phyloP scores from a whole-genome alignment of 1,284 basidiomycete species.

The Sanghuangporus sanghuang region DNA sequence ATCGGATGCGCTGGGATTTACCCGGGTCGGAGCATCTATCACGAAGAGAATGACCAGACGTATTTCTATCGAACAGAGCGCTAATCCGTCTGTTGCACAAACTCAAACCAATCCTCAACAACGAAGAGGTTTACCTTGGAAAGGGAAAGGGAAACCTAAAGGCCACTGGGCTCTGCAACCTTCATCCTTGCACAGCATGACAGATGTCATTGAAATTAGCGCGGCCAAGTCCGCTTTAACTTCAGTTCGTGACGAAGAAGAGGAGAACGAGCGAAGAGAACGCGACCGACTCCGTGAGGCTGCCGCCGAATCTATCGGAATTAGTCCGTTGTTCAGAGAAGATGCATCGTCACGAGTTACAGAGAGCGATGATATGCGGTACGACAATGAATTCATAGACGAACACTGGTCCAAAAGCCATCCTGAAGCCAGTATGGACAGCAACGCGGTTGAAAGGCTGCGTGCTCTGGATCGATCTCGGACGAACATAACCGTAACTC shows the following conservation, averaged over 20 bases:
- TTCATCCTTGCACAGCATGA: slow-evolving; percentile 9
- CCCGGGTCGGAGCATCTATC: slow-evolving; percentile 12
- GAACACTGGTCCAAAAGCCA: slow-evolving; percentile 6
- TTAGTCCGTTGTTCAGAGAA: slow-evolving; percentile 36
- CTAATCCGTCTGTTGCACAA: not conserved
- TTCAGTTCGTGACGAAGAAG: slow-evolving; percentile 25
- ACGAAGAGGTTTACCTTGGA: slow-evolving; percentile 15
- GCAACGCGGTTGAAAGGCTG: slow-evolving; percentile 5
- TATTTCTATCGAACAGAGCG: slow-evolving; percentile 2
- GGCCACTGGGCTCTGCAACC: slow-evolving; percentile 18
- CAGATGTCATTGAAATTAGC: slow-evolving; percentile 66
- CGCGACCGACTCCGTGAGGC: slow-evolving; percentile 64
- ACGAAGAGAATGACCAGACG: slow-evolving; percentile 10
- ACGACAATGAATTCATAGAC: slow-evolving; percentile 20
- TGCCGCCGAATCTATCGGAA: slow-evolving; percentile 69
- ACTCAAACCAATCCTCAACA: slow-evolving; percentile 4
- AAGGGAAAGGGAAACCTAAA: slow-evolving; percentile 15
- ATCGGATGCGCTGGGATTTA: slow-evolving; percentile 14
- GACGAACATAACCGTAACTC: slow-evolving; percentile 7
- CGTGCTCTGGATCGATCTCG: slow-evolving; percentile 8
- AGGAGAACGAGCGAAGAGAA: slow-evolving; percentile 61
- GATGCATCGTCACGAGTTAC: slow-evolving; percentile 19
- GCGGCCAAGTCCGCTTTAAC: slow-evolving; percentile 27
- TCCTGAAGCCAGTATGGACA: slow-evolving; percentile 10
- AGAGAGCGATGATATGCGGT: slow-evolving; percentile 17